phyloP scores from a whole-genome alignment of 495 filamentous ascomycete species.

The Extremus antarcticus region DNA sequence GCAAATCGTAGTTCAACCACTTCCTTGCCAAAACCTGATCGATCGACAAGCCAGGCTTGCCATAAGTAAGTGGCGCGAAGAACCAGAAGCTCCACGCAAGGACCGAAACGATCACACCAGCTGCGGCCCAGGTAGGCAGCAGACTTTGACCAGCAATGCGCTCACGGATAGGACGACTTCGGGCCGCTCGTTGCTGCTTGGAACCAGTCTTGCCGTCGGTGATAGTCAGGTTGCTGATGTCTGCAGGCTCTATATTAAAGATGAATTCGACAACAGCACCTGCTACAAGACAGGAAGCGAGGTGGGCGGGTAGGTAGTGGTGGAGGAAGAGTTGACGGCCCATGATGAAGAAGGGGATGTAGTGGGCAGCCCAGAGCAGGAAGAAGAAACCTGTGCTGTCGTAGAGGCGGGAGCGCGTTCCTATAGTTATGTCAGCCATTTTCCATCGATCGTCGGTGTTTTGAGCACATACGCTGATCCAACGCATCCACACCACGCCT shows the following conservation, averaged over 20 bases:
- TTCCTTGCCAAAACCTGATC: constrained; percentile 74
- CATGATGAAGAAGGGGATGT: constrained; percentile 67
- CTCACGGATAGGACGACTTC: constrained; percentile 55
- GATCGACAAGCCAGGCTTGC: constrained; percentile 78
- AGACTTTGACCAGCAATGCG: constrained; percentile 71
- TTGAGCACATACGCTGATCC: constrained; percentile 67
- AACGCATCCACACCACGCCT: constrained; percentile 87
- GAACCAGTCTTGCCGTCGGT: constrained; percentile 41
- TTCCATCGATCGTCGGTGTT: neutral
- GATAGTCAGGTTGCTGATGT: constrained; percentile 31
- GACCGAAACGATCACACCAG: constrained; percentile 52
- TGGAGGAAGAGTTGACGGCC: constrained; percentile 65
- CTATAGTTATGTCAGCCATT: constrained; percentile 31
- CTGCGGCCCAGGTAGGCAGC: constrained; percentile 66
- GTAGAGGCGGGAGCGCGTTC: constrained; percentile 85
- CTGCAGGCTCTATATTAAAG: constrained; percentile 74
- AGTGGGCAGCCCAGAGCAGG: constrained; percentile 70
- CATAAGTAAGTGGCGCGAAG: constrained; percentile 91
- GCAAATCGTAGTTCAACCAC: constrained; percentile 94
- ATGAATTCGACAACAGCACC: constrained; percentile 96
- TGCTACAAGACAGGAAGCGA: constrained; percentile 84
- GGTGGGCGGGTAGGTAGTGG: constrained; percentile 76
- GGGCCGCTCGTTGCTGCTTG: constrained; percentile 22
- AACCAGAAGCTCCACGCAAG: constrained; percentile 77
- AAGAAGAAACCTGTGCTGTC: constrained; percentile 99